Base-by-base conservation (phyloP, 1,284 basidiomycete genomes). In the Malassezia slooffiae region DNA sequence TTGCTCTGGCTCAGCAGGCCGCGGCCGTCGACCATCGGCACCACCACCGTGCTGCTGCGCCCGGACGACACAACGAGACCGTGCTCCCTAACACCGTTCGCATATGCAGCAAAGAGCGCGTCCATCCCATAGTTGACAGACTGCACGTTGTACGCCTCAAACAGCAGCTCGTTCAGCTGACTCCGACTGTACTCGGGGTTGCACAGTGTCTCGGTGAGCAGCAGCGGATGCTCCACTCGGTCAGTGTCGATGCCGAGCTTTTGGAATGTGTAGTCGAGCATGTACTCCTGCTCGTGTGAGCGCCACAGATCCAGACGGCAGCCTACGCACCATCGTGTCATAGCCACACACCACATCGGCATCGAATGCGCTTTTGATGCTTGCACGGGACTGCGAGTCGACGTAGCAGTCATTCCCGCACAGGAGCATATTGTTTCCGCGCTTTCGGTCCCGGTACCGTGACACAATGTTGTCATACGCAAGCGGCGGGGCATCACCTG, bases 131-230 rank as follows among this genome's bases (percentile, higher is more conserved):
- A 97, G 12, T 83, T 76, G 34, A 96, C 75, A 3, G 82, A 81
- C 0, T 90, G 90, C 1, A 83, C 86, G 13, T 77, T 77, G 69
- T 97, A 99, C 35, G 82, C 79, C 73, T 99, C 93, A 66, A 99
- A 99, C 70, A 97, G 79, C 19, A 99, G 79, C 67, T 99, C 93
- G 1, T 89, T 90, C 20, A 89, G 93, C 49, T 93, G 70, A 27
- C 80, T 76, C 68, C 93, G 76, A 9, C 87, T 91, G 71, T 91
- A 87, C 21, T 91, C 71, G 0, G 90, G 89, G 29, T 88, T 87
- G 52, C 82, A 82, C 2, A 97, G 74, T 9, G 88, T 77, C 70
- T 99, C 93, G 0, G 88, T 84, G 86, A 97, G 93, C 49, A 93
- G 73, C 20, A 99, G 75, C 0, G 91, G 90, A 67, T 96, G 89